Evolutionary conservation across 306 rosid genomes (phyloP).

Genomic region (Hippophae gyantsensis): DNA sequence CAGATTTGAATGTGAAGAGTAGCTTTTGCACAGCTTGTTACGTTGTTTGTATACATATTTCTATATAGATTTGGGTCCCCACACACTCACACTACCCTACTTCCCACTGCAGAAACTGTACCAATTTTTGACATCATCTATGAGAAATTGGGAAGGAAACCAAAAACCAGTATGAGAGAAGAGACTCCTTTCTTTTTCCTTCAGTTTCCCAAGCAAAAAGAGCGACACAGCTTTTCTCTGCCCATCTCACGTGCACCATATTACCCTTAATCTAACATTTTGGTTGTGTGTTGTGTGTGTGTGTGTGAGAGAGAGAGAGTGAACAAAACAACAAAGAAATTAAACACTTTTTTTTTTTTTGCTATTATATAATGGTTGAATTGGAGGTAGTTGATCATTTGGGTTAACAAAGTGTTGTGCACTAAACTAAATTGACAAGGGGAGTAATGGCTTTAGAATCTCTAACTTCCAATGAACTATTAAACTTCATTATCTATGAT

Average conservation of each 20-base stretch:
- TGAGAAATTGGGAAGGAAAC: constrained; percentile 30
- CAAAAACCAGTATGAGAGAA: constrained; percentile 27
- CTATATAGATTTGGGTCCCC: constrained; percentile 81
- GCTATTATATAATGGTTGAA: not conserved
- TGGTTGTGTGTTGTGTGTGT: too few species aligned
- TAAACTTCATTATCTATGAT: constrained; percentile 69
- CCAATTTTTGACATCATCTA: constrained; percentile 38
- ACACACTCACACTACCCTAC: constrained; percentile 13
- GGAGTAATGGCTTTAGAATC: constrained; percentile 57
- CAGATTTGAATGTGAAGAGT: constrained; percentile 76
- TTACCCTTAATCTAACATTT: constrained; percentile 11
- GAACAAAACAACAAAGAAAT: too few species aligned
- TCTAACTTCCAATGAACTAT: constrained; percentile 48
- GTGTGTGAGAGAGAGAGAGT: too few species aligned
- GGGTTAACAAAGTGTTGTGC: not conserved
- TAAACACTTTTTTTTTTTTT: too few species aligned
- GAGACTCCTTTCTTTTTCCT: constrained; percentile 16
- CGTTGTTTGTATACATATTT: constrained; percentile 66
- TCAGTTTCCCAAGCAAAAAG: constrained; percentile 40
- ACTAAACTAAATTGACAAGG: not conserved
- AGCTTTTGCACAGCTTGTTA: constrained; percentile 58
- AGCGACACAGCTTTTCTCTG: constrained; percentile 39
- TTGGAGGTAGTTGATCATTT: not conserved
- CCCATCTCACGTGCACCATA: constrained; percentile 51
- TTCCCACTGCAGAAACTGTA: constrained; percentile 27